phyloP scores from a whole-genome alignment of 495 filamentous ascomycete genomes.

The Parmelia sp. region DNA sequence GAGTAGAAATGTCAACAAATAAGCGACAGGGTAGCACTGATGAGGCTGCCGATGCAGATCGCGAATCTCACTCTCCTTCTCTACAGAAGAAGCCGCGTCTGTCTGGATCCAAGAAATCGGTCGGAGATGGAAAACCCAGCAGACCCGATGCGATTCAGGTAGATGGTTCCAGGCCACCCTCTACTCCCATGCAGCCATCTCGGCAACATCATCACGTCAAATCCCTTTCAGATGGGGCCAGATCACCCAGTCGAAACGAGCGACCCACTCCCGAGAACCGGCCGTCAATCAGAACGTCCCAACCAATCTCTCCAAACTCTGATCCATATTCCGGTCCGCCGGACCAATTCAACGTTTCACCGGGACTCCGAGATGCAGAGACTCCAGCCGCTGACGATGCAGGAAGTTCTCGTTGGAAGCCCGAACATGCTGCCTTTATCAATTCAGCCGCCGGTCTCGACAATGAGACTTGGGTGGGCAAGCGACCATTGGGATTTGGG shows the following conservation, averaged over 20 bases:
- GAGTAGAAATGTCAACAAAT: background rate
- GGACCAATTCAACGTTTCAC: background rate
- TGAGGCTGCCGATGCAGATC: background rate
- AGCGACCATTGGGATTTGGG: background rate
- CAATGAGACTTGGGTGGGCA: background rate
- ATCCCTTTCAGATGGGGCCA: background rate
- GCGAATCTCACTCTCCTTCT: background rate
- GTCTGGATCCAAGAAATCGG: background rate
- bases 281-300: background rate
- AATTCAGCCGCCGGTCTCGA: background rate
- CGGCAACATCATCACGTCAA: background rate
- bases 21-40: background rate
- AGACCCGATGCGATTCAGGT: background rate
- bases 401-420: background rate
- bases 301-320: background rate
- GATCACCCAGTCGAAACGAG: background rate
- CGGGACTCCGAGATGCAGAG: background rate
- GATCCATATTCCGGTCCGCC: background rate
- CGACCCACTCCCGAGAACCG: background rate
- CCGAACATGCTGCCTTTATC: background rate
- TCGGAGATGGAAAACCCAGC: background rate
- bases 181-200: background rate
- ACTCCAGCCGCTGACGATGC: background rate
- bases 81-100: background rate
- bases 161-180: background rate